Base-by-base conservation (phyloP, 2,329 filamentous ascomycete genomes). In the Tolypocladium tundrense region DNA sequence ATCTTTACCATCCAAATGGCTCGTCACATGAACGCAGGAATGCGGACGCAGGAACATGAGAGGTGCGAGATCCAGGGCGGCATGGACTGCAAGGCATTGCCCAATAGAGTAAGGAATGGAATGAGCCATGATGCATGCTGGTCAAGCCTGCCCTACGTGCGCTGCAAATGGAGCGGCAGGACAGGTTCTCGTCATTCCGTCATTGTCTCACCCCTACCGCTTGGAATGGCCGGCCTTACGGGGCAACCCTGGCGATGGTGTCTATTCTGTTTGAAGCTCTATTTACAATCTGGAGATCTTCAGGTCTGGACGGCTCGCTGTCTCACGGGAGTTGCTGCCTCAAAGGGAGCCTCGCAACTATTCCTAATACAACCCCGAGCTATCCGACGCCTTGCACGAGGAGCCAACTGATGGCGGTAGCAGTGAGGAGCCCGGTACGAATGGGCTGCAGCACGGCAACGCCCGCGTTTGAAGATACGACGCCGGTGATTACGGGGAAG, bases 401-500 rank as follows among this genome's bases (percentile, higher is more conserved):
- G 14, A 78, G 59, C 79, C 79, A 82, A 11, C 70, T 73, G 8
- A 78, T 60, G 0, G 70, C 72, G n/a, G 76, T 79, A 0, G 75
- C 75, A 0, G 72, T 70, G 14, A 82, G 63, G 11, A 83, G 63
- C 0, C 69, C 78, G 10, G 80, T 74, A 1, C 82, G 67, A 19
- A 83, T 77, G 0, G 80, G 80, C 60, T 82, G 80, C 55, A 83
- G 60, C 0, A 80, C 73, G 1, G 70, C 67, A 0, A 83, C 79
- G 0, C 79, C 79, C 0, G 70, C 68, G 2, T 65, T 60, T 0
- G 74, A 66, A 0, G 79, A 79, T 14, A 84, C 72, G 1, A 83
- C 65, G 1, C 81, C 82, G 0, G 81, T 83, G 2, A 84, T 61
- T 2, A 81, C 76, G 0, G 82, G 81, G 58, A 84, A 84, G 0